Evolutionary conservation across 805 yeast genomes (phyloP).

Genomic region (Candida tibetensis): DNA sequence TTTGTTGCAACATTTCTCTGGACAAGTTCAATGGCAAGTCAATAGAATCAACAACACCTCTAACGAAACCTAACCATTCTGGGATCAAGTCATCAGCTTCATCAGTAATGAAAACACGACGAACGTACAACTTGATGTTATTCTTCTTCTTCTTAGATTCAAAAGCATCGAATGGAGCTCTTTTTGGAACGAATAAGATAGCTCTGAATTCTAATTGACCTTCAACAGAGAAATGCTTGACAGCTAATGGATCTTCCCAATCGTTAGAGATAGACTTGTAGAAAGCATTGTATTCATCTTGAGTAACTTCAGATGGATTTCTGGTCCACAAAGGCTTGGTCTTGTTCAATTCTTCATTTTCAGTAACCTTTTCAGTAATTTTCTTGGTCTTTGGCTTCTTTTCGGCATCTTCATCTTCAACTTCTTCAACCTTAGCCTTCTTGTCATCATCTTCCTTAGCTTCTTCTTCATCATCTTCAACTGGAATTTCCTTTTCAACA

Average conservation of each 20-base stretch:
- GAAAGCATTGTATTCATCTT: constrained; percentile 98
- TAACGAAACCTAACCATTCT: constrained; percentile 96
- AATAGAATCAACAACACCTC: constrained; percentile 99
- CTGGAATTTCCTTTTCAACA: constrained; percentile 96
- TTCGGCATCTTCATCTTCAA: constrained; percentile 60
- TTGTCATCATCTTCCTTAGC: constrained; percentile 51
- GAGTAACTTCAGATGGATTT: constrained; percentile 94
- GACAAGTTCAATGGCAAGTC: constrained; percentile 99
- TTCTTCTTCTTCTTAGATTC: constrained; percentile 99
- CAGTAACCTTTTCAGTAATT: constrained; percentile 89
- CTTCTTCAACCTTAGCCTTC: constrained; percentile 75
- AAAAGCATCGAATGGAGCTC: constrained; percentile 98
- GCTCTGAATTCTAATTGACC: constrained; percentile 99
- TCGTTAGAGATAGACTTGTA: constrained; percentile 99
- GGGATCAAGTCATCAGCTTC: constrained; percentile 99
- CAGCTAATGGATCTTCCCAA: constrained; percentile 99
- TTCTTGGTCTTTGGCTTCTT: constrained; percentile 79
- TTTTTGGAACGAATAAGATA: constrained; percentile 93
- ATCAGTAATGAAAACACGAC: constrained; percentile 99
- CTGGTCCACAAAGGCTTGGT: constrained; percentile 99
- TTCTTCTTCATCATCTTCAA: constrained; percentile 59
- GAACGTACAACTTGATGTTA: constrained; percentile 97
- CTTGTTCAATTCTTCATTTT: constrained; percentile 97
- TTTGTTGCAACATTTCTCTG: constrained; percentile 99
- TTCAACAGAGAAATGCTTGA: constrained; percentile 98